These are phyloP conservation scores for Nannizzia gypsea DNA, from an alignment of 2,329 filamentous ascomycete genomes.

Conservation along the genomic window DNA sequence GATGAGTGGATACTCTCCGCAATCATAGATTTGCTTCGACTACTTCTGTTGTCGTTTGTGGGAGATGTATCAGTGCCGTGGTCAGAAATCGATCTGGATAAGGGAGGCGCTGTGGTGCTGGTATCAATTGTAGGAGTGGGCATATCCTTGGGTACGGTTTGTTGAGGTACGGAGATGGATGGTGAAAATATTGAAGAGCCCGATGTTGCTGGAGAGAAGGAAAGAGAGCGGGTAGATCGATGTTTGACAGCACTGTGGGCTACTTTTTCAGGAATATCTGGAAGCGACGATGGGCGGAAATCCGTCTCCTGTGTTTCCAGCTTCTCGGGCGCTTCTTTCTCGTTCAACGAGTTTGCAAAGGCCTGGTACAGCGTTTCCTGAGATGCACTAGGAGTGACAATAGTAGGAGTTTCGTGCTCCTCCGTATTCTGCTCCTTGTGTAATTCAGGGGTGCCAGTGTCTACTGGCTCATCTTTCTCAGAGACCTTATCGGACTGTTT, in stretches of 20 bases:
- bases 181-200: not conserved
- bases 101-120: not conserved
- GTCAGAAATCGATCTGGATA: not conserved
- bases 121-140: not conserved
- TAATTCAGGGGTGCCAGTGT: not conserved
- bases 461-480: not conserved
- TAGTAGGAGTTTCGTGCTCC: not conserved
- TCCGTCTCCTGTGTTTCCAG: not conserved
- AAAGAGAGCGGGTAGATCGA: not conserved
- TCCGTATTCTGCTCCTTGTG: not conserved
- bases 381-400: not conserved
- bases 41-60: not conserved
- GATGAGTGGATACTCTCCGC: not conserved
- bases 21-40: not conserved
- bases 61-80: not conserved
- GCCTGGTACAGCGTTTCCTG: not conserved
- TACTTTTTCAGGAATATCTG: not conserved
- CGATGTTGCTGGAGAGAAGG: not conserved
- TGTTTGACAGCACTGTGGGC: not conserved
- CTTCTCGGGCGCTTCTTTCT: not conserved
- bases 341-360: not conserved
- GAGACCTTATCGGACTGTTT: not conserved
- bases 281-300: not conserved
- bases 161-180: not conserved
- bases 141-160: not conserved